phyloP scores from a whole-genome alignment of 768 basidiomycete genomes.

The Rubroboletus pulcherrimus region DNA sequence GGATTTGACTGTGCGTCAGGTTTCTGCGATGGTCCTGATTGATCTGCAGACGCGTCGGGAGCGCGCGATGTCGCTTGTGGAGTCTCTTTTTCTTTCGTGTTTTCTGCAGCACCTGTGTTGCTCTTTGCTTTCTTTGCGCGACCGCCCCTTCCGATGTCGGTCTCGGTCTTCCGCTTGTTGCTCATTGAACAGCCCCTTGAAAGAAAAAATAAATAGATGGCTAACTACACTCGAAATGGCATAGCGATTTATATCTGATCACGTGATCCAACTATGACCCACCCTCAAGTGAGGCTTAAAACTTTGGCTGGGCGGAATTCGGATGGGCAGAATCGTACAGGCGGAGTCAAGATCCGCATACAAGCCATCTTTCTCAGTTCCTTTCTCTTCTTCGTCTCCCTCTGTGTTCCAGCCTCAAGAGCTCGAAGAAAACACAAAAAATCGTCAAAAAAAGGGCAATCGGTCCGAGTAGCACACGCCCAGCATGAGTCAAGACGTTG shows the following conservation, averaged over 20 bases:
- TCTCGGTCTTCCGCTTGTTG: slow-evolving; percentile 23
- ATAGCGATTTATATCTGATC: not conserved
- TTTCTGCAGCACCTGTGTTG: not conserved
- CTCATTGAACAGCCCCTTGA: slow-evolving; percentile 7
- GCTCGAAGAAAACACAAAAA: slow-evolving; percentile 5
- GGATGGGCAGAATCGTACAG: not conserved
- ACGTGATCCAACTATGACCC: slow-evolving; percentile 14
- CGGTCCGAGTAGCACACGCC: slow-evolving; percentile 21
- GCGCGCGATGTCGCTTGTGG: not conserved
- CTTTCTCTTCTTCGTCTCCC: slow-evolving; percentile 9
- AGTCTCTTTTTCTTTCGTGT: not conserved
- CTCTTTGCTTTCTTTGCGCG: slow-evolving; percentile 18
- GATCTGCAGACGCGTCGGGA: slow-evolving; percentile 1
- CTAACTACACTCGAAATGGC: too few species aligned
- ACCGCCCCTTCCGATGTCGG: not conserved
- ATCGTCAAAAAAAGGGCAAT: slow-evolving; percentile 10
- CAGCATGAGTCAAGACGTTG: slow-evolving; percentile 78
- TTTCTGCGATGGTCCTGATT: slow-evolving; percentile 1
- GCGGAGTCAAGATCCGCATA: slow-evolving; percentile 1
- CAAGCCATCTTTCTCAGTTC: not conserved
- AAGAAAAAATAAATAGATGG: too few species aligned
- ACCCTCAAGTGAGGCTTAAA: slow-evolving; percentile 19
- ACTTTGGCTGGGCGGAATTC: slow-evolving; percentile 9
- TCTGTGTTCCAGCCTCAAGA: slow-evolving; percentile 25
- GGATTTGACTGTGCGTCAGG: slow-evolving; percentile 2